Evolutionary conservation across 768 basidiomycete genomes (phyloP), one percentile per base, ranked within the genome.

Genomic region (Boletus pseudo-olivaceus): DNA sequence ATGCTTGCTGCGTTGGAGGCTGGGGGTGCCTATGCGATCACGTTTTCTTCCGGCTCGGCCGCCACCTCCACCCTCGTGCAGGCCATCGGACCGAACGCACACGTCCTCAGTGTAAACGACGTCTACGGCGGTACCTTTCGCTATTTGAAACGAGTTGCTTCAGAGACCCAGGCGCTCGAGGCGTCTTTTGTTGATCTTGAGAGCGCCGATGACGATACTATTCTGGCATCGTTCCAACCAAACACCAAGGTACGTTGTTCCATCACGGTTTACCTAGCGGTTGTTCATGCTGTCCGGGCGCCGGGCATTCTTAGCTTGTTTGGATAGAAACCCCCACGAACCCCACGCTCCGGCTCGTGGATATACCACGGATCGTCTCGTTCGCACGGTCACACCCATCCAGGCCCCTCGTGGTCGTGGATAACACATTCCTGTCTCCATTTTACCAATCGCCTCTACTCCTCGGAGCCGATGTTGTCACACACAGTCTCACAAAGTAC

Each of bases 251-350:
- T 90, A 45, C 19, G 80, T 67, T 5, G 5, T n/a, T 42, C 33
- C 27, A 3, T 12, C 30, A 7, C 27, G 12, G 11, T n/a, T 37
- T 12, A 5, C 17, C 12, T 2, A 33, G 4, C 7, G 12, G 7
- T 4, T 20, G 60, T 11, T 52, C 39, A 58, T 29, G 23, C 23
- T 20, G 35, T 17, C 26, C 20, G 42, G 33, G 5, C 20, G 8
- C 35, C 7, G 11, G 14, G 19, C 7, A 0, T 29, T 12, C 8
- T 7, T 56, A 96, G 91, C 76, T 97, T 10, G 81, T 99, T 51
- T 98, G 94, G 93, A 84, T 97, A 60, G 96, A 99, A 72, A 79
- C 90, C 0, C 96, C 94, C 0, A 98, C 96, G 4, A 98, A 98
- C 74, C 96, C 96, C 0, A 92, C 92, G 1, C 84, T 98, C 10